Conservation (phyloP, 78 protist species). For the Cavenderia fasciculata region DNA sequence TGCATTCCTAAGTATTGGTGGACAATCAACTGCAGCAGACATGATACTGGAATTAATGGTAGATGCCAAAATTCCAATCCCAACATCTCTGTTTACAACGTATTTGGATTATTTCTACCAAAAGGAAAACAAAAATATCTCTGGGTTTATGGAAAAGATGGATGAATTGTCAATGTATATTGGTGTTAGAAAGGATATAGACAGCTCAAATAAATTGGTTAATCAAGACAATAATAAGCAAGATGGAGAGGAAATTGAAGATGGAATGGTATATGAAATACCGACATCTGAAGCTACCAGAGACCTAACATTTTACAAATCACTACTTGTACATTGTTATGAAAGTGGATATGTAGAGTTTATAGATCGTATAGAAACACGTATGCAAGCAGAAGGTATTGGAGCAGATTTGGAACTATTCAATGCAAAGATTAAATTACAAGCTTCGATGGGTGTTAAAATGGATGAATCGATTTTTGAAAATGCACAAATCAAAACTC, state of each 20-base stretch:
- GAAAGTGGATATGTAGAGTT: constrained; percentile 4
- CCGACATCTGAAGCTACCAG: background rate
- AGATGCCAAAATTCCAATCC: background rate
- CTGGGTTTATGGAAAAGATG: background rate
- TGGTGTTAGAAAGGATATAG: background rate
- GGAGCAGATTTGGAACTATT: constrained; percentile 29
- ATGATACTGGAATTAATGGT: background rate
- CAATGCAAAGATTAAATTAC: constrained; percentile 17
- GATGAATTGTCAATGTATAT: background rate
- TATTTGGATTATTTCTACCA: background rate
- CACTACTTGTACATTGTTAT: constrained; percentile 19
- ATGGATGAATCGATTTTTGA: background rate
- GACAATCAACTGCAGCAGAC: background rate
- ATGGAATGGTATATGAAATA: background rate
- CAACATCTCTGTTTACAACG: background rate
- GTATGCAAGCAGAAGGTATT: constrained; percentile 21
- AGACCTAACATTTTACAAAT: constrained; percentile 10
- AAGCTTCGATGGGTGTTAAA: background rate
- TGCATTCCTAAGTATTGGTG: background rate
- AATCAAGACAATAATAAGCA: background rate
- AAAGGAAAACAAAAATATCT: background rate
- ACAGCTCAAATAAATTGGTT: too few species aligned
- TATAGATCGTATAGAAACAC: constrained; percentile 8
- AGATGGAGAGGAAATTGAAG: background rate
- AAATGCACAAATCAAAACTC: background rate